phyloP scores from a whole-genome alignment of 768 basidiomycete species.

The Asterophora parasitica region DNA sequence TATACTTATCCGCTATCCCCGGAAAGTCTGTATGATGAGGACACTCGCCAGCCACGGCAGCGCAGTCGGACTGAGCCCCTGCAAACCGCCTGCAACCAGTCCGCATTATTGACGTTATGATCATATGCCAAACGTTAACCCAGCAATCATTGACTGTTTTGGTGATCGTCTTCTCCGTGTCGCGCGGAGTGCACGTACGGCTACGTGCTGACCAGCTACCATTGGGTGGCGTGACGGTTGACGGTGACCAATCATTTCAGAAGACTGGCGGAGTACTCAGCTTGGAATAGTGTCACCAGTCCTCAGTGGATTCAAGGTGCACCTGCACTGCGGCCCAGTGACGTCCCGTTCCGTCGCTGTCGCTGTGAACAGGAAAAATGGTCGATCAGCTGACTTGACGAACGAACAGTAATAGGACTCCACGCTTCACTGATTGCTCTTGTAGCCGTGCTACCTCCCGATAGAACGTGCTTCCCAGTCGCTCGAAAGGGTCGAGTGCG shows the following conservation, averaged over 20 bases:
- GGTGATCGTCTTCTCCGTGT: neutral
- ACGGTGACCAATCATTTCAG: too few species aligned
- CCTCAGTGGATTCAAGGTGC: too few species aligned
- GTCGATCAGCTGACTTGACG: neutral
- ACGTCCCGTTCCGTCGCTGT: slow-evolving; percentile 2
- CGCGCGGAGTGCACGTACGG: neutral
- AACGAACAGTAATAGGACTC: neutral
- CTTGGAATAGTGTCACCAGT: too few species aligned
- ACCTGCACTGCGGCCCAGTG: too few species aligned
- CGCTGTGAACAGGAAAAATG: neutral
- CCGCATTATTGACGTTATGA: neutral
- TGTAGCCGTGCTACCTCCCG: too few species aligned
- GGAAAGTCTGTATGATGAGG: slow-evolving; percentile 2
- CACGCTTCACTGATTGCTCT: too few species aligned
- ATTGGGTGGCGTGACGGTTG: too few species aligned
- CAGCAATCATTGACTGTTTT: neutral
- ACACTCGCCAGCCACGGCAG: neutral
- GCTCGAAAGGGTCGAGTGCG: too few species aligned
- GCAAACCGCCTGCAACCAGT: neutral
- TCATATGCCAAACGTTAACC: neutral
- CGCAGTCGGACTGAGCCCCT: neutral
- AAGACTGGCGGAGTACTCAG: too few species aligned
- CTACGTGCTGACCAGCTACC: neutral
- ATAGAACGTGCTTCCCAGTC: too few species aligned
- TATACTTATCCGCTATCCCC: neutral